phyloP scores from a whole-genome alignment of 2,329 filamentous ascomycete genomes.

The Phialophora expanda region DNA sequence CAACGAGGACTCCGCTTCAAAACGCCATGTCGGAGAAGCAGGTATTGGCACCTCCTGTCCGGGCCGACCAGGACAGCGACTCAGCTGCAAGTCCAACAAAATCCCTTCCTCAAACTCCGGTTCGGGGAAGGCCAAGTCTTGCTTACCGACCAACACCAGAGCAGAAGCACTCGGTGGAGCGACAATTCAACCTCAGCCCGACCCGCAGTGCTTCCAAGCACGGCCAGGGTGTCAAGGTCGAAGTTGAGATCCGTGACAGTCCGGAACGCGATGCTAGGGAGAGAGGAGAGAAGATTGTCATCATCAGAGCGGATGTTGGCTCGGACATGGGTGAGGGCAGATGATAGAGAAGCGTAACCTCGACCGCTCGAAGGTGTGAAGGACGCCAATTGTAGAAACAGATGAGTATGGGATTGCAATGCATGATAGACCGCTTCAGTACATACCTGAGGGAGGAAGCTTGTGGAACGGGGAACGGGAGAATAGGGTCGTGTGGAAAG shows the following conservation, averaged over 20 bases:
- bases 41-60: constrained; percentile 22
- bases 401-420: not conserved
- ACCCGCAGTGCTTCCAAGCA: constrained; percentile 35
- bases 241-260: constrained; percentile 37
- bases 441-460: not conserved
- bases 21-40: constrained; percentile 34
- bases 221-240: constrained; percentile 33
- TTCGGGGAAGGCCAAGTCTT: constrained; percentile 30
- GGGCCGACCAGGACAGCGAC: constrained; percentile 16
- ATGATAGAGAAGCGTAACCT: not conserved
- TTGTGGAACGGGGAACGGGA: not conserved
- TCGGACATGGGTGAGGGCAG: constrained; percentile 19
- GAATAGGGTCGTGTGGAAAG: not conserved
- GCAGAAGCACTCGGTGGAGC: constrained; percentile 31
- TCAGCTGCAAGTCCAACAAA: constrained; percentile 19
- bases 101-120: constrained; percentile 27
- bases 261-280: constrained; percentile 35
- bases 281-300: constrained; percentile 35
- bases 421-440: not conserved
- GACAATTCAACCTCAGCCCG: constrained; percentile 34
- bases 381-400: not conserved
- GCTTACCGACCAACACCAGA: constrained; percentile 29
- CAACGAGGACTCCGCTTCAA: constrained; percentile 27
- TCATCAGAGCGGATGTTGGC: constrained; percentile 34
- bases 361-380: too few species aligned